A percentile compares a stretch with the other conserved stretches of the same genome.
Evolutionary conservation across 73 alveolate species (phyloP).

Genomic region (Stentor coeruleus): DNA sequence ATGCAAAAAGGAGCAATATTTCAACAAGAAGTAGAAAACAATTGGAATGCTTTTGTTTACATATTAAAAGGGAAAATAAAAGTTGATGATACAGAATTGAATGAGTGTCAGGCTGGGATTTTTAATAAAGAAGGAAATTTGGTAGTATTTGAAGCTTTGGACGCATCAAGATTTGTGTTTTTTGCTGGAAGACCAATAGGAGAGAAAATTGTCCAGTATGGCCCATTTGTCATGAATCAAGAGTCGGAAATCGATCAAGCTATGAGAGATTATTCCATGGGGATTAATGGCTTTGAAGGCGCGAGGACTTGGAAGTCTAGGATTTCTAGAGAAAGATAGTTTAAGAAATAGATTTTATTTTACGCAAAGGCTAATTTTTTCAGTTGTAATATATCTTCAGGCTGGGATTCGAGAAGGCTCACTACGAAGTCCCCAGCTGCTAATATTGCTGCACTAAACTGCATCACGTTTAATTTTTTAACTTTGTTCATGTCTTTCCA

Average conservation of each 20-base stretch:
- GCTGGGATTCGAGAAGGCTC: neutral
- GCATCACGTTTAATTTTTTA: neutral
- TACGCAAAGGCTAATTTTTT: slow-evolving; percentile 20
- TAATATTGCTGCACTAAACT: neutral
- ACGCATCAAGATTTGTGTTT: slow-evolving; percentile 39
- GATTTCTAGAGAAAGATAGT: too few relatives aligned
- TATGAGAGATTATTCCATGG: slow-evolving; percentile 55
- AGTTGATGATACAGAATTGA: neutral
- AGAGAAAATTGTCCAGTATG: slow-evolving; percentile 61
- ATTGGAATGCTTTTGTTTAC: slow-evolving; percentile 60
- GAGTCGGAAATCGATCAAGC: slow-evolving; percentile 50
- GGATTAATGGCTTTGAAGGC: slow-evolving; percentile 81
- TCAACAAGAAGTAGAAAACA: slow-evolving; percentile 51
- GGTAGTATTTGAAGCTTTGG: slow-evolving; percentile 22
- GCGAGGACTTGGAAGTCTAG: slow-evolving; percentile 63
- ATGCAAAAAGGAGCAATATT: slow-evolving; percentile 44
- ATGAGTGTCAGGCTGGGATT: slow-evolving; percentile 29
- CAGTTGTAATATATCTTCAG: neutral
- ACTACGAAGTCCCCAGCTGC: neutral
- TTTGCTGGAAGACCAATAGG: slow-evolving; percentile 78
- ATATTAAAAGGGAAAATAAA: slow-evolving; percentile 53
- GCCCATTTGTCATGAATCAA: slow-evolving; percentile 81
- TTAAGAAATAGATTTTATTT: too few relatives aligned
- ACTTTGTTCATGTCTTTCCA: neutral
- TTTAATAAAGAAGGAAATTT: neutral